Percentiles rank a stretch among this genome's conserved stretches.
Evolutionary conservation across 2,329 filamentous ascomycete genomes (phyloP).

Genomic region (Nigrograna mackinnonii): DNA sequence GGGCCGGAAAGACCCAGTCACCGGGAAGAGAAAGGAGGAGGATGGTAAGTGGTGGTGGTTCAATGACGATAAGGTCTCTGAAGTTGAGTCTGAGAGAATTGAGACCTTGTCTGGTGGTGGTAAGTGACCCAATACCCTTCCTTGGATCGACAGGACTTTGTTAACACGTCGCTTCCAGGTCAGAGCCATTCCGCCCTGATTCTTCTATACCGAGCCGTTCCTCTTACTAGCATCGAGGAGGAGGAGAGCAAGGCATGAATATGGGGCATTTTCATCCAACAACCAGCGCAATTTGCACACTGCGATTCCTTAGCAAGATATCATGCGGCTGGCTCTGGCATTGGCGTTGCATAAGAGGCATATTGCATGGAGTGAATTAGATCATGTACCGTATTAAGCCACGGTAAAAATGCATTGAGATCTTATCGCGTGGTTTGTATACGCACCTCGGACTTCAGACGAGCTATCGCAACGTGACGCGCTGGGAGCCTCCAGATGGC

Average conservation of each 20-base stretch:
- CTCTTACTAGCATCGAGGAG: conserved; percentile 63
- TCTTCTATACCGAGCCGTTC: conserved; percentile 75
- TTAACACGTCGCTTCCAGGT: conserved; percentile 40
- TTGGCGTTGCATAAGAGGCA: conserved; percentile 34
- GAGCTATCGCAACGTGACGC: no score
- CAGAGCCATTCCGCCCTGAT: conserved; percentile 85
- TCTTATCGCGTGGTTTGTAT: no score
- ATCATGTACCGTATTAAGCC: no score
- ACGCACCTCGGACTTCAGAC: no score
- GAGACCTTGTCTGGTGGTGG: conserved; percentile 87
- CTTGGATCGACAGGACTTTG: not conserved
- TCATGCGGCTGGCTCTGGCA: conserved; percentile 11
- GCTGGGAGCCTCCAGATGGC: no score
- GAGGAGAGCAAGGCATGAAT: conserved; percentile 37
- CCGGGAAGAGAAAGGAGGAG: conserved; percentile 77
- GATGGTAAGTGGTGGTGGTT: conserved; percentile 99
- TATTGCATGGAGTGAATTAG: conserved; percentile 17
- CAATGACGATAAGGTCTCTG: conserved; percentile 95
- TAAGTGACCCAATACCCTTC: conserved; percentile 43
- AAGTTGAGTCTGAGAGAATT: conserved; percentile 90
- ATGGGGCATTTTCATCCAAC: no score
- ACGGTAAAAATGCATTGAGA: no score
- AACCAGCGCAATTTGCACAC: conserved; percentile 5
- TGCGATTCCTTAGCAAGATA: conserved; percentile 9
- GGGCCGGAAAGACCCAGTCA: conserved; percentile 70